Percentiles rank a stretch among this genome's conserved stretches.
phyloP scores from a whole-genome alignment of 2,329 filamentous ascomycete species.

The Pseudogymnoascus sp. region DNA sequence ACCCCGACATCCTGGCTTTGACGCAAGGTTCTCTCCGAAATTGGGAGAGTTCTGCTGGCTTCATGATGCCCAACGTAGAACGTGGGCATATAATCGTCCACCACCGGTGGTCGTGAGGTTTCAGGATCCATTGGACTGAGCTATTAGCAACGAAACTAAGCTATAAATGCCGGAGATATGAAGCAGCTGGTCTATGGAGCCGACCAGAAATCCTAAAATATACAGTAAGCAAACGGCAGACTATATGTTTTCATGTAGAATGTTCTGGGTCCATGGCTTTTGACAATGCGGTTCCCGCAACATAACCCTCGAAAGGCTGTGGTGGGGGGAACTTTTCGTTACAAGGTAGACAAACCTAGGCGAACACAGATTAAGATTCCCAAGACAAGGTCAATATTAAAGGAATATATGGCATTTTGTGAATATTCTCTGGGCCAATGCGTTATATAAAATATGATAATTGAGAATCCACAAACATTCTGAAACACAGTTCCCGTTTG shows the following conservation, averaged over 20 bases:
- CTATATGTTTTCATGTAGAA: neutral
- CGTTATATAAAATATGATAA: conserved; percentile 6
- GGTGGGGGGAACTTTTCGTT: conserved; percentile 7
- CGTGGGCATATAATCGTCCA: conserved; percentile 32
- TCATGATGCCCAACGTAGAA: conserved; percentile 73
- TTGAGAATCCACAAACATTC: neutral
- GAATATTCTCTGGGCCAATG: neutral
- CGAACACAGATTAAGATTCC: conserved; percentile 3
- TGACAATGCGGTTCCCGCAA: neutral
- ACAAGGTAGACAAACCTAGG: conserved; percentile 8
- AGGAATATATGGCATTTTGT: neutral
- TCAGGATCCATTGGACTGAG: conserved; percentile 2
- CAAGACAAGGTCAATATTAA: conserved; percentile 1
- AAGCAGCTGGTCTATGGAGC: neutral
- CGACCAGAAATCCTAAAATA: neutral
- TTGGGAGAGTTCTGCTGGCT: conserved; percentile 47
- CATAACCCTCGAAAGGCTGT: conserved; percentile 3
- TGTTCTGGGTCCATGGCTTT: neutral
- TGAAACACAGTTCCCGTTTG: neutral
- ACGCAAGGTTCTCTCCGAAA: conserved; percentile 56
- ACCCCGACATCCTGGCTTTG: conserved; percentile 62
- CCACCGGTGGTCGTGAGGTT: conserved; percentile 14
- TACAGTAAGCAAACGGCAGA: neutral
- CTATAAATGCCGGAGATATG: neutral
- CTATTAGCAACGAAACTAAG: neutral